Base-by-base conservation (phyloP, 768 basidiomycete genomes). In the Calocera cornea region DNA sequence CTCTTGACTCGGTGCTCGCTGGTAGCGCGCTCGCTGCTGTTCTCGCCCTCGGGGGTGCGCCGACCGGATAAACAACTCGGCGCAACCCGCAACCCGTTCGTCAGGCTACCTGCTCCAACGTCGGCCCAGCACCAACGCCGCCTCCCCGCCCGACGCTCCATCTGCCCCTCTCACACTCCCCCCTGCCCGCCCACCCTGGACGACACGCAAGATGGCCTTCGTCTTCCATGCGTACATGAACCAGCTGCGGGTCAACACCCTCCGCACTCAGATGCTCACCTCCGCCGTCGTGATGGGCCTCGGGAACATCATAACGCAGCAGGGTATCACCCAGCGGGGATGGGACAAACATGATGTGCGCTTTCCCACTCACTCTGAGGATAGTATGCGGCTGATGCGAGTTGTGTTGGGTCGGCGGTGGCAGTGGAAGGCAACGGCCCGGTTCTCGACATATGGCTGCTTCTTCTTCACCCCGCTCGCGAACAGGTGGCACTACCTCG, bases 191-290 rank as follows among this genome's bases (percentile, higher is more conserved):
- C 36, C 36, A 5, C 36, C 36, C 5, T 38, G 14, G 36, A 38
- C 44, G 44, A 7, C 24, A 17, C 7, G 10, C 31, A 27, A 7
- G 27, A 60, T 60, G 54, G 54, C 54, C 2, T 60, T 22, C 27
- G 16, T 60, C 54, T 60, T 69, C 24, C 24, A 66, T 64, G 68
- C 66, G 50, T 69, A 40, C 44, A 66, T 69, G 33, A 22, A 54
- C 17, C 41, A 68, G 64, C 17, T 65, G 16, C 40, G 34, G 1
- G 16, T 40, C 29, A 24, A 47, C 65, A 73, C 73, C 1, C 64
- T 73, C 1, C 69, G 69, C 24, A 73, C 73, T 0, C 73, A 73
- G 64, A 73, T 73, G 67, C 71, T 67, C 0, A 73, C 72, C 0
- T 70, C 69, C 1, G 67, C 47, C 0, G 29, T 65, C 1, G 67